These are phyloP conservation scores for Davidsoniella virescens DNA, from an alignment of 2,329 filamentous ascomycete genomes.

Conservation along the genomic window DNA sequence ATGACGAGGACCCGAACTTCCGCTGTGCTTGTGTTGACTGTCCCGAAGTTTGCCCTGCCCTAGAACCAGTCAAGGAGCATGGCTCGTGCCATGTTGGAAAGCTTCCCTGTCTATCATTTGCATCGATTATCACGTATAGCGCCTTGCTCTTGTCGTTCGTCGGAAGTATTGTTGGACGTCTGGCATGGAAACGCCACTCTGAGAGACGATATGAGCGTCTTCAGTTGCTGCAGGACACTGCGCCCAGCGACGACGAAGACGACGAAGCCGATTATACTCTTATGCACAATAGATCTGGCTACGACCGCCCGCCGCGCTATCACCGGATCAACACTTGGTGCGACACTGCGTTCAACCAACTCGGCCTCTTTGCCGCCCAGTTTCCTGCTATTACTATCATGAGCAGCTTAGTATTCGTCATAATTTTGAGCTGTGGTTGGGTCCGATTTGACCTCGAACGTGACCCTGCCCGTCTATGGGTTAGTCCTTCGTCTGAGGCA, in stretches of 20 bases:
- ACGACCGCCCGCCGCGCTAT: slow-evolving; percentile 60
- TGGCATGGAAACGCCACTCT: slow-evolving; percentile 58
- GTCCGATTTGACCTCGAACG: slow-evolving; percentile 76
- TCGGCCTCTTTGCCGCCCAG: slow-evolving; percentile 65
- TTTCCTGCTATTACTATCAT: slow-evolving; percentile 76
- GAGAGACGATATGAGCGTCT: slow-evolving; percentile 64
- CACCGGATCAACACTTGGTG: slow-evolving; percentile 76
- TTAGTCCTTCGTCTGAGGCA: slow-evolving; percentile 81
- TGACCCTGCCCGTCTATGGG: slow-evolving; percentile 85
- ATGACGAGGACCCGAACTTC: slow-evolving; percentile 71
- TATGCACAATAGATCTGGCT: slow-evolving; percentile 56
- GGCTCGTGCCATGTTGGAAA: slow-evolving; percentile 67
- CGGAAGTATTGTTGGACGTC: slow-evolving; percentile 52
- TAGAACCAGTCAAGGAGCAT: slow-evolving; percentile 56
- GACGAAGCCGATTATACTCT: slow-evolving; percentile 47
- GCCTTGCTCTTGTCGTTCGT: slow-evolving; percentile 53
- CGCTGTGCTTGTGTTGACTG: slow-evolving; percentile 92
- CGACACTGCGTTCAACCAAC: slow-evolving; percentile 60
- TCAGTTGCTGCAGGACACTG: slow-evolving; percentile 70
- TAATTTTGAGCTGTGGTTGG: slow-evolving; percentile 73
- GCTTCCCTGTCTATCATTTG: slow-evolving; percentile 87
- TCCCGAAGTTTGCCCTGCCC: slow-evolving; percentile 63
- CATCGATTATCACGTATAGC: slow-evolving; percentile 74
- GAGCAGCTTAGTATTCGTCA: slow-evolving; percentile 57
- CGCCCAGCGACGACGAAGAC: slow-evolving; percentile 81